A percentile compares a stretch with the other conserved stretches of the same genome.
phyloP scores from a whole-genome alignment of 1,284 basidiomycete genomes.

The Rhodofomes roseus region DNA sequence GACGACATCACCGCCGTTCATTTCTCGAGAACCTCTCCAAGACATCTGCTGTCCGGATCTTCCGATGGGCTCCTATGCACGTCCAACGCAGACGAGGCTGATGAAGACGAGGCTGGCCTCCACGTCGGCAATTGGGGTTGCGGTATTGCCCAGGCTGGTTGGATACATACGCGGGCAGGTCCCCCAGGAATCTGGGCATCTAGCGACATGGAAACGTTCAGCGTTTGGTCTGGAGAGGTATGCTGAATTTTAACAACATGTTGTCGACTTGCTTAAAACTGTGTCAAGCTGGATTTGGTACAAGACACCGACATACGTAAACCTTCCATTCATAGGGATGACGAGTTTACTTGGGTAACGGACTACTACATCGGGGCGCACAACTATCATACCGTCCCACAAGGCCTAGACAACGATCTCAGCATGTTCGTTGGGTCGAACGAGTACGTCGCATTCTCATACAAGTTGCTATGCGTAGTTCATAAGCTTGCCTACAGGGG shows the following conservation, averaged over 20 bases:
- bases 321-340: constrained; percentile 32
- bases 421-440: constrained; percentile 36
- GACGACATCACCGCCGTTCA: constrained; percentile 72
- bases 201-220: constrained; percentile 85
- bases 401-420: constrained; percentile 27
- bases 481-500: constrained; percentile 20
- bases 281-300: constrained; percentile 29
- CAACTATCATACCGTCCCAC: constrained; percentile 18
- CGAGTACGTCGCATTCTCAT: constrained; percentile 25
- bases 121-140: constrained; percentile 73
- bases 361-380: constrained; percentile 38
- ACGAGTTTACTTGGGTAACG: constrained; percentile 34
- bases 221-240: constrained; percentile 71
- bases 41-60: constrained; percentile 61
- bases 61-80: constrained; percentile 69
- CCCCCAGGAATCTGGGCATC: constrained; percentile 57
- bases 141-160: constrained; percentile 71
- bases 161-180: constrained; percentile 40
- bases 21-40: constrained; percentile 36
- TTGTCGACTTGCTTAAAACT: no score
- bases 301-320: constrained; percentile 33
- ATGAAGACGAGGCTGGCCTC: constrained; percentile 72
- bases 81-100: constrained; percentile 61
- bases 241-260: background rate
- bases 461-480: background rate